Conservation (phyloP, 148 eudicot genomes). For the Rhododendron simsii region DNA sequence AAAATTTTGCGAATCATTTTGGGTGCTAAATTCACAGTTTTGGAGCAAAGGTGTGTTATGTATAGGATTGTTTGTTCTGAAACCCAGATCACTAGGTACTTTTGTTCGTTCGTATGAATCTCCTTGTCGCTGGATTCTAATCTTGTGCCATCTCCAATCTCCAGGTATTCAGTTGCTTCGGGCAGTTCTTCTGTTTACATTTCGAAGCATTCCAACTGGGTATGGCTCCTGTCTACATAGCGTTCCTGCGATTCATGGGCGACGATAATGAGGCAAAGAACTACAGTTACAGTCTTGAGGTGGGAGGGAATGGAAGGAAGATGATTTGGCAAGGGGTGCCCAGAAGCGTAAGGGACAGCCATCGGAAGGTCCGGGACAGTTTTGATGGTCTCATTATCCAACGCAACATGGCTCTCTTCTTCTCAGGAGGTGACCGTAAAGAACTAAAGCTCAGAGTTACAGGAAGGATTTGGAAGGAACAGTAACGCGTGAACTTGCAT, state of each 20-base stretch:
- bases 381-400: constrained; percentile 54
- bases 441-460: constrained; percentile 56
- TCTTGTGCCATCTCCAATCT: constrained; percentile 4
- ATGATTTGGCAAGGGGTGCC: constrained; percentile 56
- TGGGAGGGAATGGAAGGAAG: constrained; percentile 54
- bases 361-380: constrained; percentile 54
- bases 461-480: constrained; percentile 52
- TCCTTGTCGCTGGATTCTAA: background rate
- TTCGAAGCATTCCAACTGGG: constrained; percentile 57
- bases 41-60: background rate
- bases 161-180: constrained; percentile 52
- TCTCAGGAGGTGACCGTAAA: constrained; percentile 62
- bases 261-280: constrained; percentile 57
- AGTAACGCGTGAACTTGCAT: constrained; percentile 4
- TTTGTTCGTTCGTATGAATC: background rate
- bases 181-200: constrained; percentile 62
- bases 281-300: constrained; percentile 51
- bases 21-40: background rate
- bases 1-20: background rate
- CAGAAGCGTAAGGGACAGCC: constrained; percentile 49
- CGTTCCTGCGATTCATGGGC: constrained; percentile 56
- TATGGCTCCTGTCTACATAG: constrained; percentile 60
- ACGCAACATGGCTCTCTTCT: constrained; percentile 64
- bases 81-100: background rate
- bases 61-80: background rate